A percentile compares a stretch with the other conserved stretches of the same genome.
phyloP scores from a whole-genome alignment of 352 stramenopile genomes.

The Pythium periplocum region DNA sequence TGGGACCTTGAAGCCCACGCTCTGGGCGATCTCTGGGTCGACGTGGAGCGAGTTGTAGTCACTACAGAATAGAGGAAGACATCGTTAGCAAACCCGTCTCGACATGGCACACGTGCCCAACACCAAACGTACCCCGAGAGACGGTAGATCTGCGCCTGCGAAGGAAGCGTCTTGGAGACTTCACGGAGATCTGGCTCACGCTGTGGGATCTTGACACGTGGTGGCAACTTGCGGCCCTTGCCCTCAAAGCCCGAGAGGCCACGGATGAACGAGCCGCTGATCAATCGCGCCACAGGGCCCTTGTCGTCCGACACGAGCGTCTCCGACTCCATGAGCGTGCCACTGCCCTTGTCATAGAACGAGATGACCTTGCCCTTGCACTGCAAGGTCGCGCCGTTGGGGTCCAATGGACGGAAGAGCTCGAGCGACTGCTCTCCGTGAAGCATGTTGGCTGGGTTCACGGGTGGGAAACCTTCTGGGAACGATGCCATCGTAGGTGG shows the following conservation, averaged over 20 bases:
- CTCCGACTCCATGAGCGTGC: constrained; percentile 82
- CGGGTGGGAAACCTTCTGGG: constrained; percentile 58
- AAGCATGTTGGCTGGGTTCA: constrained; percentile 83
- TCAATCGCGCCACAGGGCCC: constrained; percentile 57
- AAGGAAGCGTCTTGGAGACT: constrained; percentile 59
- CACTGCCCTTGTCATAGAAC: constrained; percentile 80
- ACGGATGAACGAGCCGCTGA: constrained; percentile 80
- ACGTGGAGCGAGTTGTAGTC: constrained; percentile 96
- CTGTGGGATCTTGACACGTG: constrained; percentile 71
- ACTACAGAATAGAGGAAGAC: constrained; percentile 15
- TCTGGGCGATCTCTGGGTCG: constrained; percentile 77
- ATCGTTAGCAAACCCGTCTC: background rate
- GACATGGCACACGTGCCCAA: background rate
- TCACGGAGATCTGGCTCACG: constrained; percentile 57
- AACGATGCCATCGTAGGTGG: constrained; percentile 50
- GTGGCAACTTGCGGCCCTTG: constrained; percentile 52
- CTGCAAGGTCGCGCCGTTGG: constrained; percentile 41
- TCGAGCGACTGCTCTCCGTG: constrained; percentile 85
- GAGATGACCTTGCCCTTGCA: constrained; percentile 70
- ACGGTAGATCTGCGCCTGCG: constrained; percentile 90
- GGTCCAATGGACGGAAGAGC: constrained; percentile 64
- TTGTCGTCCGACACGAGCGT: constrained; percentile 69
- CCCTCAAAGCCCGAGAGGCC: constrained; percentile 74
- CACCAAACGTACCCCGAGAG: constrained; percentile 70
- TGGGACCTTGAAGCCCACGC: constrained; percentile 73